Evolutionary conservation across 2,329 filamentous ascomycete species (phyloP), one percentile per base, ranked within the genome.

Genomic region (Aspergillus cejpii): DNA sequence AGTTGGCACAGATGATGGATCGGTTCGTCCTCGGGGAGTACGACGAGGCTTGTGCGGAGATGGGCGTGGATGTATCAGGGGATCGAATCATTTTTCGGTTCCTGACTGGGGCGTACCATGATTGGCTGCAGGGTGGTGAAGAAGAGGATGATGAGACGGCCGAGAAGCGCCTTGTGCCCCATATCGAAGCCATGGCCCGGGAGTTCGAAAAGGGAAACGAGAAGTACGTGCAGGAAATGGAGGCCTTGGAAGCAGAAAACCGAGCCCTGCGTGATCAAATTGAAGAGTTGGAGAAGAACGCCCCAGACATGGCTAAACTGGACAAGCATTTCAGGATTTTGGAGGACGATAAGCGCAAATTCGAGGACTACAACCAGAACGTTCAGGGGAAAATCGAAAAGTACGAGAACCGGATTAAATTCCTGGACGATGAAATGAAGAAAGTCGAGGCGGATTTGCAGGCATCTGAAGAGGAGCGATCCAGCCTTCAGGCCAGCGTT

Each of bases 31-130:
- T 73, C 43, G 84, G 89, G 47, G 81, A 81, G 37, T 98, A 95
- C 64, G 89, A 96, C 54, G 85, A 95, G 41, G 90, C 89, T 1
- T 96, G 89, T 63, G 77, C 85, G 33, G 91, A 96, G 57, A 84
- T 81, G 23, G 92, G 91, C 1, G 80, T 92, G 37, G 92, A 98
- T 65, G 83, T 97, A 21, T 83, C 77, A 8, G 87, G 87, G 3
- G 90, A 98, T 64, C 84, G 89, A 50, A 94, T 98, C 57, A 94
- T 95, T 41, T 97, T 95, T 62, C 80, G 88, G 48, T 98, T 97
- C 62, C 71, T 98, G 37, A 90, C 87, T 49, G 80, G 83, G 43
- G 90, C 90, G 36, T 98, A 98, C 67, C 79, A 84, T 56, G 90
- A 95, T 60, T 98, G 92, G 91, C 75, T 98, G 11, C 83, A 84